Evolutionary conservation across 768 basidiomycete genomes (phyloP).

Genomic region (Hygrophoropsis aurantiaca): DNA sequence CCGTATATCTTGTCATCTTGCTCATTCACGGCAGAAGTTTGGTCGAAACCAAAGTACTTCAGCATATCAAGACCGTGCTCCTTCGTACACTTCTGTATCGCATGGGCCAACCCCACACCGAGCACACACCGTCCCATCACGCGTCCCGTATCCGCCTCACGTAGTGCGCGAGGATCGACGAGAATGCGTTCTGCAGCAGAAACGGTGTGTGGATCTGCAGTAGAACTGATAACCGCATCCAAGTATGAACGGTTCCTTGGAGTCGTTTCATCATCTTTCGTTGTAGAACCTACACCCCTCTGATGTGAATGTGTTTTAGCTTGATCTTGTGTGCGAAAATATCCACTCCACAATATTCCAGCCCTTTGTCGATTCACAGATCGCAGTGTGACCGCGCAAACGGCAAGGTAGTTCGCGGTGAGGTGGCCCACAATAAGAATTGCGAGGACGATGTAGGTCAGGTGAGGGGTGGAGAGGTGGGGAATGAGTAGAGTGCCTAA

Average conservation of each 20-base stretch:
- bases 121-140: constrained; percentile 48
- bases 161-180: constrained; percentile 35
- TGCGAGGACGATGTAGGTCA: constrained; percentile 53
- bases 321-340: no score
- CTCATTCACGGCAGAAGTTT: constrained; percentile 30
- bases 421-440: constrained; percentile 55
- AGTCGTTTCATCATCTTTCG: no score
- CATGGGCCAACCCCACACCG: constrained; percentile 46
- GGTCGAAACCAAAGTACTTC: constrained; percentile 7
- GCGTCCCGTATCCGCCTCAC: constrained; percentile 32
- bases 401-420: constrained; percentile 56
- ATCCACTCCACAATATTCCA: constrained; percentile 56
- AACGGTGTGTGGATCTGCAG: constrained; percentile 36
- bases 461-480: constrained; percentile 44
- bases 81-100: no score
- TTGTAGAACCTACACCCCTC: no score
- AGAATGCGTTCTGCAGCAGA: constrained; percentile 48
- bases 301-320: no score
- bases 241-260: constrained; percentile 8
- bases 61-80: no score
- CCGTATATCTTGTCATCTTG: constrained; percentile 39
- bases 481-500: constrained; percentile 61
- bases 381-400: constrained; percentile 55
- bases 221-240: constrained; percentile 10
- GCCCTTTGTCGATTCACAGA: constrained; percentile 62